Conservation (phyloP, 306 rosid genomes). For the Cicer cuneatum region DNA sequence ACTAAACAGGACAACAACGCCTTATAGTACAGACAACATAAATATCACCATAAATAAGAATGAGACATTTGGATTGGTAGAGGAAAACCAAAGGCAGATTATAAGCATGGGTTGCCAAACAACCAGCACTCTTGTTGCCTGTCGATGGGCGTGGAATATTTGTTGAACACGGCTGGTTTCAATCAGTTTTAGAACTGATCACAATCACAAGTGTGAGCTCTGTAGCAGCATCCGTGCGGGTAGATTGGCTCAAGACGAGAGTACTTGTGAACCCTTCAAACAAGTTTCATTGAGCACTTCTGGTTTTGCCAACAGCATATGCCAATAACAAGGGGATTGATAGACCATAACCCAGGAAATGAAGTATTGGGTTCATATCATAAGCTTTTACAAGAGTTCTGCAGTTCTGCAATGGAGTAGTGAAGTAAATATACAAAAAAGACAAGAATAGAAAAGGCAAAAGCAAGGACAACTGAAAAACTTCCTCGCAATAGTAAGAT, state of each 20-base stretch:
- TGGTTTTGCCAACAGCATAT: constrained; percentile 58
- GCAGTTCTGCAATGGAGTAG: constrained; percentile 69
- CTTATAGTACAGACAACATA: constrained; percentile 1
- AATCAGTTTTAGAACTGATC: constrained; percentile 21
- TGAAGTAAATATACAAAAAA: constrained; percentile 33
- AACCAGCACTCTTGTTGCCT: constrained; percentile 29
- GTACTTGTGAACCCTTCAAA: constrained; percentile 16
- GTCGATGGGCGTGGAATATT: neutral
- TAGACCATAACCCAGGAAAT: constrained; percentile 70
- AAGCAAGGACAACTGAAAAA: constrained; percentile 17
- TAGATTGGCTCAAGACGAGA: neutral
- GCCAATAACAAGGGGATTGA: constrained; percentile 72
- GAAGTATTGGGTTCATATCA: constrained; percentile 84
- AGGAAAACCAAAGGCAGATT: constrained; percentile 10
- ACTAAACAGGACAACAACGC: constrained; percentile 14
- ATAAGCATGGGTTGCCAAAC: constrained; percentile 5
- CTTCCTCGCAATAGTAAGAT: neutral
- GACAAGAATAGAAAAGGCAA: constrained; percentile 3
- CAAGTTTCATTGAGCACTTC: constrained; percentile 47
- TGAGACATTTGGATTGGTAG: neutral
- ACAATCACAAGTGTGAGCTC: neutral
- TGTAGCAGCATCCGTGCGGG: constrained; percentile 1
- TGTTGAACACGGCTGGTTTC: constrained; percentile 19
- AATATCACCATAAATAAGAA: neutral
- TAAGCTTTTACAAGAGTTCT: constrained; percentile 77